Evolutionary conservation across 106 monocot species (phyloP).

Genomic region (Iris macrosiphon): DNA sequence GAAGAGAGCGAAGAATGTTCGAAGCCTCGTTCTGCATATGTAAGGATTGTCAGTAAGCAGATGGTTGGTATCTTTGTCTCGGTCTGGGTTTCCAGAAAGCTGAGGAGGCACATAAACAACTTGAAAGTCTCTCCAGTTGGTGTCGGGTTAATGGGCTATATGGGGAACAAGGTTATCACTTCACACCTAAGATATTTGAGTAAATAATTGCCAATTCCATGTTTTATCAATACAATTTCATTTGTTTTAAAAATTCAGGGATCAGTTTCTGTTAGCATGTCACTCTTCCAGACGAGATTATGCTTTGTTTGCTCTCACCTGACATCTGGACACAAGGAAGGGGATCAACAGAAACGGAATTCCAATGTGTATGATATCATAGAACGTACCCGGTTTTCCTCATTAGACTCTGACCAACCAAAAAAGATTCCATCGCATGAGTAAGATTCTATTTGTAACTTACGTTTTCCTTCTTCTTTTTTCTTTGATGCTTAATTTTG

Average conservation of each 20-base stretch:
- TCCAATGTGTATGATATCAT: constrained; percentile 58
- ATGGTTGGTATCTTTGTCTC: constrained; percentile 86
- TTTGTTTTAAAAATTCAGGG: constrained; percentile 35
- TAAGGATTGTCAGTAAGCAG: constrained; percentile 65
- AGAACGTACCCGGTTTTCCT: constrained; percentile 38
- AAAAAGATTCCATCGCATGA: constrained; percentile 60
- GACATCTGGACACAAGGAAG: constrained; percentile 59
- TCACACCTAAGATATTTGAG: neutral
- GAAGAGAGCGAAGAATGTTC: neutral
- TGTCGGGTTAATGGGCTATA: constrained; percentile 74
- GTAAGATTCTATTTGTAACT: constrained; percentile 28
- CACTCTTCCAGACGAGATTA: constrained; percentile 62
- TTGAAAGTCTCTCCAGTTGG: constrained; percentile 63
- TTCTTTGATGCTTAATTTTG: neutral
- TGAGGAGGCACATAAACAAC: constrained; percentile 56
- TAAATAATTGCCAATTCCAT: neutral
- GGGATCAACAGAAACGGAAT: constrained; percentile 56
- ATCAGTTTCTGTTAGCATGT: constrained; percentile 72
- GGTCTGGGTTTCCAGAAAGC: constrained; percentile 49
- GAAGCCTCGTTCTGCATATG: constrained; percentile 24
- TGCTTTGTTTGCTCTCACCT: constrained; percentile 75
- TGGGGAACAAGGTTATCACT: constrained; percentile 73
- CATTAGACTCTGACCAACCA: constrained; percentile 25
- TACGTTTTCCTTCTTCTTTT: neutral
- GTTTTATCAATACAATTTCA: neutral